Evolutionary conservation across 2,329 filamentous ascomycete species (phyloP), one percentile per base, ranked within the genome.

Genomic region (Talaromyces pinophilus): DNA sequence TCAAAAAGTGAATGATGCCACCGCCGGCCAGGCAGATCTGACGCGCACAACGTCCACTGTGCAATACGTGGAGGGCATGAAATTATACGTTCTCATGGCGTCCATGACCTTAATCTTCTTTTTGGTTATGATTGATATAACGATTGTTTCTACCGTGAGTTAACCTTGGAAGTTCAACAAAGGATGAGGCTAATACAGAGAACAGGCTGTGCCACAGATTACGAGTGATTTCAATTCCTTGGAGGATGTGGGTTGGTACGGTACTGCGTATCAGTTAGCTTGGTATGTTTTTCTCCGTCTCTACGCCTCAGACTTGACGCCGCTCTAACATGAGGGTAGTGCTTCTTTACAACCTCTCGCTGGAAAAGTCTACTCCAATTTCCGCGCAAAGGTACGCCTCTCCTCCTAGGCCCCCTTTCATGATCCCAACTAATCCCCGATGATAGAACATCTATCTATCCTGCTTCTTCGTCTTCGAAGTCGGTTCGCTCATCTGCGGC

Each of bases 111-210:
- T 81, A 4, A 78, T 77, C 5, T 77, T 78, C 30, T 84, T 84
- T 67, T 70, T 84, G 35, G 79, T 83, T 71, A 72, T 85, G 69
- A 68, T 86, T 7, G 84, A 86, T 67, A 81, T 79, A 59, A 83
- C 83, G 3, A 85, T 86, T 64, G 78, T 86, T 67, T 77, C 79
- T n/a, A 86, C 84, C 4, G 84, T 76, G 63, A 22, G 64, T 42
- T 25, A 25, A 25, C 25, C 25, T 25, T 25, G 25, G 25, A 25
- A 25, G 25, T 25, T 25, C 3, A 25, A 13, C 13, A 42, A 50
- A 15, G 33, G 17, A 62, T 19, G 33, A 46, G 19, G 22, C 65
- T 66, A 15, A 63, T 6, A 42, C 4, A 63, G n/a, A n/a, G 13
- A 60, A 2, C 30, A 77, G 75, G 76, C 82, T n/a, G 78, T 83